Evolutionary conservation across 257 asterid genomes (phyloP), one percentile per base, ranked within the genome.

Genomic region (Solanum arcanum): DNA sequence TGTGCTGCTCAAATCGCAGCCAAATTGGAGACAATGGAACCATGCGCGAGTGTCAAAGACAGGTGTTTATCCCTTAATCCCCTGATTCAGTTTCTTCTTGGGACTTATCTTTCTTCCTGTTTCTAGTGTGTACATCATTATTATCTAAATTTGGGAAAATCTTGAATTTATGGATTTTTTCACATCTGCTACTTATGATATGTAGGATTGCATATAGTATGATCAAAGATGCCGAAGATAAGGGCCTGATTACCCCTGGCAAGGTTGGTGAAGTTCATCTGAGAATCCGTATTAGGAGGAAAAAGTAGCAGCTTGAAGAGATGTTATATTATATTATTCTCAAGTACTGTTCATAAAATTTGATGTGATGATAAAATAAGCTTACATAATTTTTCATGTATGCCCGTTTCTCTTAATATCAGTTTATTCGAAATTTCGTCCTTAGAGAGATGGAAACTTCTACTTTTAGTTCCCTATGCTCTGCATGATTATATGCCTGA

Each of bases 211-310:
- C 87, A 11, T 86, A 80, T 82, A 89, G 93, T 86, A 89, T 92
- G 94, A 92, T 90, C 66, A 89, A 92, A 83, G 93, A 92, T 81
- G 94, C 94, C 74, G 94, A 92, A 89, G 94, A 92, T 41, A 92
- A 91, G 81, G 94, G 91, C 25, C 86, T 90, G 33, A 92, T 92
- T 80, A 76, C 88, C 49, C 94, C 92, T 81, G 94, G 91, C 47
- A 89, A 92, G 92, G 94, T 92, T 81, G 52, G 88, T 83, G 86
- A 33, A 70, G 18, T 86, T 77, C 66, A 25, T 76, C 20, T n/a
- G 16, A 15, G 66, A 66, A 27, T 66, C 46, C 4, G 0, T 78
- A 44, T 9, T 78, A 78, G 64, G 84, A 44, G 64, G 84, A 78
- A 78, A 25, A 4, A 25, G 64, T 46, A 77, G 11, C 41, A 78